A percentile compares a stretch with the other conserved stretches of the same genome.
These are phyloP conservation scores for Kodamaea jinghongensis DNA, from an alignment of 805 yeast species.

Conservation along the genomic window DNA sequence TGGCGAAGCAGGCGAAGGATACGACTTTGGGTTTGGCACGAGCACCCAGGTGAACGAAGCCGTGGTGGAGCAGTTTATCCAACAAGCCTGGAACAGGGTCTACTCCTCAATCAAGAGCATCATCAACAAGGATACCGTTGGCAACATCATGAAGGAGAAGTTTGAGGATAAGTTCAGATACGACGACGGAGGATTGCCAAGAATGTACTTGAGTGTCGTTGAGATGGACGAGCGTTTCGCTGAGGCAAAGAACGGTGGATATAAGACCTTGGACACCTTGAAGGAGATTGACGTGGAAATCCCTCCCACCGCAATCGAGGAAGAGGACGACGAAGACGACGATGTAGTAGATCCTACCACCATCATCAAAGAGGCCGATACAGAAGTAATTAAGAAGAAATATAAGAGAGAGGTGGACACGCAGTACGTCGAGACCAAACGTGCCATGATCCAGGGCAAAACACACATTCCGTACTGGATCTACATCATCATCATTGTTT, in stretches of 20 bases:
- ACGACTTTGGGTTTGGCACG: slow-evolving; percentile 68
- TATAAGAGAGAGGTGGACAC: slow-evolving; percentile 78
- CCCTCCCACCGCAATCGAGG: slow-evolving; percentile 30
- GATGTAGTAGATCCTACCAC: slow-evolving; percentile 47
- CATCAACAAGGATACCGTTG: slow-evolving; percentile 62
- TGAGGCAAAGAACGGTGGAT: slow-evolving; percentile 56
- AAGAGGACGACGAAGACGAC: slow-evolving; percentile 21
- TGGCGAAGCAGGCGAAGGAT: slow-evolving; percentile 15
- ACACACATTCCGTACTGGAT: slow-evolving; percentile 84
- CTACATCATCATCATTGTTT: slow-evolving; percentile 63
- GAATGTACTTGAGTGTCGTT: slow-evolving; percentile 68
- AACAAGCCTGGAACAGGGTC: slow-evolving; percentile 64
- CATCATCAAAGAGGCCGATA: slow-evolving; percentile 56
- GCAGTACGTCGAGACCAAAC: slow-evolving; percentile 79
- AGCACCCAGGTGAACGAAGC: slow-evolving; percentile 38
- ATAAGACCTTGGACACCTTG: slow-evolving; percentile 56
- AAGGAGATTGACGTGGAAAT: slow-evolving; percentile 26
- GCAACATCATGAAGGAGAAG: slow-evolving; percentile 65
- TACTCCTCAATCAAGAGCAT: slow-evolving; percentile 57
- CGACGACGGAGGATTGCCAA: slow-evolving; percentile 79
- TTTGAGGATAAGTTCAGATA: slow-evolving; percentile 84
- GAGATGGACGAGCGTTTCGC: slow-evolving; percentile 70
- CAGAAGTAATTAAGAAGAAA: slow-evolving; percentile 51
- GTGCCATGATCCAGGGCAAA: slow-evolving; percentile 74
- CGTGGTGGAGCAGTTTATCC: slow-evolving; percentile 44